phyloP scores from a whole-genome alignment of 192 early-diverging fungal genomes.

The Podochytrium sp. region DNA sequence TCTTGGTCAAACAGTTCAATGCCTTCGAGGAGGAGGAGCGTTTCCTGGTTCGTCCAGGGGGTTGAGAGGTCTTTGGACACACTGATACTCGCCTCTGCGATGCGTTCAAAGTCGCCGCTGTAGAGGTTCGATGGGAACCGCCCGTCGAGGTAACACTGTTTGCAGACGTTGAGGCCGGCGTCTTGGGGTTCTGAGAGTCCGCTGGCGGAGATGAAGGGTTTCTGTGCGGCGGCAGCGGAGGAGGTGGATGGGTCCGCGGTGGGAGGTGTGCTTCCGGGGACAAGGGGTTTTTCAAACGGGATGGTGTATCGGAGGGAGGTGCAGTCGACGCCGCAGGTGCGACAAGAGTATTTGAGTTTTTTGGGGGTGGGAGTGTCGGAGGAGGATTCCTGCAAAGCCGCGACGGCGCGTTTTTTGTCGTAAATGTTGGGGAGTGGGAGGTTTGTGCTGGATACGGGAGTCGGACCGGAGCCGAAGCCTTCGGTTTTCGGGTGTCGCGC shows the following conservation, averaged over 20 bases:
- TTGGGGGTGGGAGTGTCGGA: background rate
- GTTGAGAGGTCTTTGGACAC: conserved; percentile 39
- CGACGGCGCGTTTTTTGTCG: conserved; percentile 5
- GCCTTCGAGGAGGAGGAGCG: conserved; percentile 84
- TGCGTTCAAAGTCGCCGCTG: conserved; percentile 82
- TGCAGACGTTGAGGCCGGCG: conserved; percentile 67
- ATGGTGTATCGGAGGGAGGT: conserved; percentile 81
- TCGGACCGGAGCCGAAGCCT: conserved; percentile 29
- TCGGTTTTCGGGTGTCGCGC: conserved; percentile 43
- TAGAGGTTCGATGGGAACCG: conserved; percentile 81
- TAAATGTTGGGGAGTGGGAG: conserved; percentile 31
- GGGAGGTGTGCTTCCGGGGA: conserved; percentile 55
- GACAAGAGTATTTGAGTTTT: conserved; percentile 60
- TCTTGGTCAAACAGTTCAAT: conserved; percentile 94
- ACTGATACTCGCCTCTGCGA: conserved; percentile 34
- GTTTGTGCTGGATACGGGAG: conserved; percentile 29
- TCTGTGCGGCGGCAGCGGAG: background rate
- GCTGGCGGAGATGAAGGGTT: background rate
- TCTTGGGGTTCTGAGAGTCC: conserved; percentile 36
- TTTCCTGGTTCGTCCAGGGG: conserved; percentile 87
- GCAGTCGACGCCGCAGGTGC: conserved; percentile 87
- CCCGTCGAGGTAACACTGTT: conserved; percentile 83
- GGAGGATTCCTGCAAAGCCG: background rate
- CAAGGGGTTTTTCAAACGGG: conserved; percentile 89
- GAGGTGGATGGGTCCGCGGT: no score